These are phyloP conservation scores for Pelargonium cotyledonis DNA, from an alignment of 441 rosid species.

Conservation along the genomic window DNA sequence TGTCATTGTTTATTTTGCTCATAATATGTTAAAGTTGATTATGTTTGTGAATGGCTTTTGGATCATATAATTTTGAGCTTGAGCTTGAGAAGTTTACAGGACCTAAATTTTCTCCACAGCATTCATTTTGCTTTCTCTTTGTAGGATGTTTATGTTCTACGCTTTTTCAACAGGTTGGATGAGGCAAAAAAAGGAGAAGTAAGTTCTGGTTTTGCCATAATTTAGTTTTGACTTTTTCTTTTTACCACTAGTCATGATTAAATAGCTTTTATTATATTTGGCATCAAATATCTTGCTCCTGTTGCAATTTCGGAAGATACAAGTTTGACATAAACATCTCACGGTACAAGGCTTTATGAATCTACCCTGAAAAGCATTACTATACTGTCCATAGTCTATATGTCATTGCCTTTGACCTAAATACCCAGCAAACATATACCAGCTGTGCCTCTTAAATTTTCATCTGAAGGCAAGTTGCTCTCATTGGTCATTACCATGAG, in stretches of 20 bases:
- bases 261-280: neutral
- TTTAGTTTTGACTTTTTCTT: neutral
- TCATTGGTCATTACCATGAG: neutral
- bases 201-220: conserved; percentile 31
- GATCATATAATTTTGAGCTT: neutral
- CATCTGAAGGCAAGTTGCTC: neutral
- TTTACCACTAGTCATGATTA: neutral
- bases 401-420: neutral
- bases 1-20: neutral
- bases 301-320: neutral
- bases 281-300: neutral
- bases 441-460: neutral
- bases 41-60: conserved; percentile 8
- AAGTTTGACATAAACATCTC: neutral
- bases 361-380: neutral
- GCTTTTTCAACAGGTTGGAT: conserved; percentile 67
- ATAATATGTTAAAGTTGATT: neutral
- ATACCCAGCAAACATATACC: neutral
- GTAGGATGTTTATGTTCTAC: conserved; percentile 69
- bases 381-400: neutral
- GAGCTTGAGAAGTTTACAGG: conserved; percentile 15
- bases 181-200: conserved; percentile 85
- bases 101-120: conserved; percentile 12
- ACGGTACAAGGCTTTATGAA: neutral
- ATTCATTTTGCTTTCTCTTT: conserved; percentile 18